A percentile compares a stretch with the other conserved stretches of the same genome.
Evolutionary conservation across 2,329 filamentous ascomycete genomes (phyloP).

Genomic region (Verticillium tricorpus): DNA sequence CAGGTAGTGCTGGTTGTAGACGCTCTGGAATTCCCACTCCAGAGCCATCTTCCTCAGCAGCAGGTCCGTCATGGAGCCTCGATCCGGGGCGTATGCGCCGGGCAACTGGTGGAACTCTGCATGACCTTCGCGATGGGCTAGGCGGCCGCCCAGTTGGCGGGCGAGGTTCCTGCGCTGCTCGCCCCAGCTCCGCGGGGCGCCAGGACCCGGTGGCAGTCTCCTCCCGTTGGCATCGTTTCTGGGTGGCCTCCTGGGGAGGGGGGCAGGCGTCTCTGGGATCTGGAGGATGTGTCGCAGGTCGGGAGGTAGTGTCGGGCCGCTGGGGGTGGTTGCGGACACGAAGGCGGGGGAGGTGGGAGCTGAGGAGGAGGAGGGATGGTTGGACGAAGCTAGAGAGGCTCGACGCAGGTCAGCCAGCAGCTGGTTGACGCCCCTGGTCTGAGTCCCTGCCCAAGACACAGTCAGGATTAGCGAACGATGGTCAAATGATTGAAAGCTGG

Average conservation of each 20-base stretch:
- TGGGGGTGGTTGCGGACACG: constrained; percentile 19
- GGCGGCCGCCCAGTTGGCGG: neutral
- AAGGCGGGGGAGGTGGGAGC: constrained; percentile 11
- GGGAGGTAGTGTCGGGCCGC: constrained; percentile 42
- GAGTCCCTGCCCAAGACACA: constrained; percentile 18
- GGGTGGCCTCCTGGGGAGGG: constrained; percentile 39
- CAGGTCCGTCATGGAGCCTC: constrained; percentile 46
- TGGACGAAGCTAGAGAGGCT: constrained; percentile 24
- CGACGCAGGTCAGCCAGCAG: constrained; percentile 54
- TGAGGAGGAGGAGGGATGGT: constrained; percentile 5
- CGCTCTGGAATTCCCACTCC: constrained; percentile 51
- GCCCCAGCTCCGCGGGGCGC: constrained; percentile 55
- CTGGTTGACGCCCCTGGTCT: constrained; percentile 51
- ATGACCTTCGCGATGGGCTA: constrained; percentile 5
- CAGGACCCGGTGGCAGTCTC: constrained; percentile 52
- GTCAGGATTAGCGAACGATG: constrained; percentile 6
- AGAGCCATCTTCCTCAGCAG: constrained; percentile 44
- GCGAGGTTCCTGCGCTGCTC: constrained; percentile 19
- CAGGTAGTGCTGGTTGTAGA: constrained; percentile 54
- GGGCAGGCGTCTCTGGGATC: constrained; percentile 52
- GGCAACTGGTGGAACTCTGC: constrained; percentile 31
- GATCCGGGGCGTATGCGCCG: constrained; percentile 36
- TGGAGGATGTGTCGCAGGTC: constrained; percentile 54
- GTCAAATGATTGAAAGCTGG: constrained; percentile 18
- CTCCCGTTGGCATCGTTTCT: constrained; percentile 42